Percentiles rank a stretch among this genome's conserved stretches.
These are phyloP conservation scores for Erodium moschatum DNA, from an alignment of 441 rosid genomes.

Conservation along the genomic window DNA sequence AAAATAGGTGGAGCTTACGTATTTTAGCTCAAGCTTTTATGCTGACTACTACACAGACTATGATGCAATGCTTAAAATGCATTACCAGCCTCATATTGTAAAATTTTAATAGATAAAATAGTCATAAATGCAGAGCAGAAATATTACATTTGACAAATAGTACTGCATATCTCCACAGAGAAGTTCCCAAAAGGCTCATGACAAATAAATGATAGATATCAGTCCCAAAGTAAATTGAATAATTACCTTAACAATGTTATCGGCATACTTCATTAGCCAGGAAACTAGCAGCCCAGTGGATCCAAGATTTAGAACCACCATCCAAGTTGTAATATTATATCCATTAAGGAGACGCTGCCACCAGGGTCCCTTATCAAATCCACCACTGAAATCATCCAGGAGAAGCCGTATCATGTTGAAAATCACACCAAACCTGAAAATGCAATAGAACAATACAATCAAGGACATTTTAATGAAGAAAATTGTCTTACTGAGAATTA, in stretches of 20 bases:
- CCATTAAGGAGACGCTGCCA: constrained; percentile 81
- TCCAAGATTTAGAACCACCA: constrained; percentile 82
- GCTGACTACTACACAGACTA: neutral
- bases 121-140: no score
- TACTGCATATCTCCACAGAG: neutral
- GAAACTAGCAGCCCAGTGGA: constrained; percentile 75
- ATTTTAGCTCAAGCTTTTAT: neutral
- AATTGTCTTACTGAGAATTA: neutral
- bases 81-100: no score
- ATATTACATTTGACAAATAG: no score
- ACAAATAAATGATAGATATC: neutral
- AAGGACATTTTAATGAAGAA: neutral
- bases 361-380: constrained; percentile 86
- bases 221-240: constrained; percentile 4
- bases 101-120: no score
- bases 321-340: constrained; percentile 64
- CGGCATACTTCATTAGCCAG: constrained; percentile 44
- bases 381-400: constrained; percentile 71
- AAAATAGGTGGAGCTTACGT: neutral
- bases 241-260: constrained; percentile 47
- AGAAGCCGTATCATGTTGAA: constrained; percentile 77
- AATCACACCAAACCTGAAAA: constrained; percentile 66
- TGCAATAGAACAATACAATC: constrained; percentile 13
- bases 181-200: constrained; percentile 4
- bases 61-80: neutral